Conservation (phyloP, 2,329 filamentous ascomycete species). For the Claviceps digitariae region DNA sequence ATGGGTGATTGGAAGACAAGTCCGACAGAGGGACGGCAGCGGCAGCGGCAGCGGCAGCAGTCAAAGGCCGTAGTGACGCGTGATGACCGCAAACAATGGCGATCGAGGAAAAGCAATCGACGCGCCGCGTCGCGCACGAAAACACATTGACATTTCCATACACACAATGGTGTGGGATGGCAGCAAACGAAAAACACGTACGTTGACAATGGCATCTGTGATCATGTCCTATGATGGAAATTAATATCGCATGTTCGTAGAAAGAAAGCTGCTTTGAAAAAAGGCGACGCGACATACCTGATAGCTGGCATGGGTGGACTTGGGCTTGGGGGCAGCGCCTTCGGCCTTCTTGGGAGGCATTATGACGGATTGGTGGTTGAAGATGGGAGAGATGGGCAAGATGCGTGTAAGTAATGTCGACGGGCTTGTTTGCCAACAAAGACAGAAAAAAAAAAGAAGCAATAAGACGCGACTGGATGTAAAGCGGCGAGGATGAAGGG, state of each 20-base stretch:
- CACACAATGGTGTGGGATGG: constrained; percentile 23
- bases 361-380: constrained; percentile 19
- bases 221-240: constrained; percentile 41
- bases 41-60: too few relatives aligned
- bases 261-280: neutral
- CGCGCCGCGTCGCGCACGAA: neutral
- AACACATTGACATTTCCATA: neutral
- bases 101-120: neutral
- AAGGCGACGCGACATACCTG: constrained; percentile 32
- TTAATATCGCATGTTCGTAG: constrained; percentile 10
- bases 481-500: constrained; percentile 10
- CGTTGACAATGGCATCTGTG: constrained; percentile 46
- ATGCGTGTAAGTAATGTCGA: constrained; percentile 2
- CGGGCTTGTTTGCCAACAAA: neutral
- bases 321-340: constrained; percentile 27
- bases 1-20: constrained; percentile 4
- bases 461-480: constrained; percentile 14
- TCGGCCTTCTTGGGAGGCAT: constrained; percentile 50
- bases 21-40: neutral
- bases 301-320: constrained; percentile 43
- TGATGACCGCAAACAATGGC: neutral
- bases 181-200: constrained; percentile 29
- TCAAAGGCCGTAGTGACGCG: neutral
- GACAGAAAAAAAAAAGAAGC: constrained; percentile 2
- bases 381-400: constrained; percentile 10